Base-by-base conservation (phyloP, 345 rosid genomes). In the Fremontodendron californicum region DNA sequence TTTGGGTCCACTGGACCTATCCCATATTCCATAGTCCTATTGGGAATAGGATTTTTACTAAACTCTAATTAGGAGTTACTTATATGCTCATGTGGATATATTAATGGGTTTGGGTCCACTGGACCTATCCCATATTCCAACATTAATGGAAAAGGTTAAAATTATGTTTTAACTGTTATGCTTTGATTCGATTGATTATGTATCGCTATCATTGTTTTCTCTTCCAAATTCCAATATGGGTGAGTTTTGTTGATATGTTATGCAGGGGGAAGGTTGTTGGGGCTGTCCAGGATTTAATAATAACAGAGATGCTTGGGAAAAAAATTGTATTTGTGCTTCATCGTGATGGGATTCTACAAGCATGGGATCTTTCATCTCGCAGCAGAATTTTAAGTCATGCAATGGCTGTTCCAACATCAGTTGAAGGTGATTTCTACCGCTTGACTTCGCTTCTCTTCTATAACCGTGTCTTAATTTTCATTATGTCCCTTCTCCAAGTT, bases 211-310 rank as follows among this genome's bases (percentile, higher is more conserved):
- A 5, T 46, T 70, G 18, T 71, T 40, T 27, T 51, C 37, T 49
- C n/a, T n/a, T n/a, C n/a, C n/a, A n/a, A n/a, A 52, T 74, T 74
- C 23, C n/a, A 40, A 61, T 39, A 55, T 37, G 18, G 18, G 21
- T 29, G 15, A 54, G 43, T n/a, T 60, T 57, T 71, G 51, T 57
- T 52, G 42, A 61, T 27, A 21, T 78, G 78, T n/a, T 49, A 76
- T 87, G 89, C 84, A 92, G 97, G 91, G 88, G 90, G 75, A 92
- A 88, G 84, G 81, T 77, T 69, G 82, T 83, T 42, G 95, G 91
- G 42, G 79, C 88, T 43, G 94, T 92, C 57, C 87, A 88, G 82
- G 93, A 91, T 88, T 60, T 92, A 88, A 85, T 68, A 35, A 81
- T 91, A 81, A 65, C 70, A 31, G 90, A 91, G 77, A 58, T 87